Percentiles rank a stretch among this genome's conserved stretches.
Conservation (phyloP, 202 grass and related monocot species). For the Alloteropsis angusta region DNA sequence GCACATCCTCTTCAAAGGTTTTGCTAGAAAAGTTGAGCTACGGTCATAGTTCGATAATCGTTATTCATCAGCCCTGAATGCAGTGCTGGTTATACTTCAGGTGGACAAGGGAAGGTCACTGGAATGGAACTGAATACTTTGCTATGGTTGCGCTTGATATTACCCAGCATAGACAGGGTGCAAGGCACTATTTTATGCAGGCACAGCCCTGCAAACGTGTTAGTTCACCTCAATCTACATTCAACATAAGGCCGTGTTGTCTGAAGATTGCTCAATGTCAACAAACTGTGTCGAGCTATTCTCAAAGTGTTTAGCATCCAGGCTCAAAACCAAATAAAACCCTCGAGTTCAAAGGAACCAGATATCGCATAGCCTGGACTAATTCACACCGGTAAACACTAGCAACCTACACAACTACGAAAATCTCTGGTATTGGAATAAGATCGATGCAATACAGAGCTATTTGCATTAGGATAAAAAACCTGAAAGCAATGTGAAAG, state of each 20-base stretch:
- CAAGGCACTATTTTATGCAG: neutral
- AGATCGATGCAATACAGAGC: neutral
- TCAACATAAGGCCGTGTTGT: neutral
- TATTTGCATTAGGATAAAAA: neutral
- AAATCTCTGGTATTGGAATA: constrained; percentile 1
- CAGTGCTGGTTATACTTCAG: neutral
- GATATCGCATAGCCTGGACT: neutral
- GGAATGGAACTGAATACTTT: neutral
- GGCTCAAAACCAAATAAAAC: neutral
- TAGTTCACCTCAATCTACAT: neutral
- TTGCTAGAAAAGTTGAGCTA: neutral
- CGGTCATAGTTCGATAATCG: neutral
- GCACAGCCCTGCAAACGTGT: neutral
- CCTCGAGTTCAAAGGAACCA: neutral
- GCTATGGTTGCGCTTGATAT: neutral
- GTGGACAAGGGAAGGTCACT: neutral
- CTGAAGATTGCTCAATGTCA: neutral
- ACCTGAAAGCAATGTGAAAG: neutral
- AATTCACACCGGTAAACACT: neutral
- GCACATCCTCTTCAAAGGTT: neutral
- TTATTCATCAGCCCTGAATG: neutral
- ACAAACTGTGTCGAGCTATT: neutral
- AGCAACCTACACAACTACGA: neutral
- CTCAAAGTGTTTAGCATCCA: neutral
- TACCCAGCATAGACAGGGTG: neutral